These are phyloP conservation scores for Torulaspora delbrueckii DNA, from an alignment of 805 yeast genomes.

Conservation along the genomic window DNA sequence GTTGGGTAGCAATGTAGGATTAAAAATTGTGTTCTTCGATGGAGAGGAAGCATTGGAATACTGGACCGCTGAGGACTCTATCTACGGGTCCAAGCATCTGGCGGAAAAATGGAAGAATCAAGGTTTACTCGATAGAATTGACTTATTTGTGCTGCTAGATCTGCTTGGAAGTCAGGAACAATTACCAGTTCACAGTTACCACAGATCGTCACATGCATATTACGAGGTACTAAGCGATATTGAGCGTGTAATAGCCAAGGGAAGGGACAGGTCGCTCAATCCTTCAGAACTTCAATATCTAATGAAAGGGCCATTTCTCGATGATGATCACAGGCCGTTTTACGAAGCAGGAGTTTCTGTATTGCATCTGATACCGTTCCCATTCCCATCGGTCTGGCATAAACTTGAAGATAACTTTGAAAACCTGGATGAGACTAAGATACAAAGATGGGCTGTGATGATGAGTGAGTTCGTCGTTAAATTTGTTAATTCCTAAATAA, in stretches of 20 bases:
- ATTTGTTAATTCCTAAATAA: background rate
- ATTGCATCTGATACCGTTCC: conserved; percentile 49
- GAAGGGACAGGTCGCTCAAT: conserved; percentile 5
- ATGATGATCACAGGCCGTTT: conserved; percentile 57
- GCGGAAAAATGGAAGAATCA: conserved; percentile 38
- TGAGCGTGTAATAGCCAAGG: conserved; percentile 26
- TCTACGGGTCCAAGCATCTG: conserved; percentile 52
- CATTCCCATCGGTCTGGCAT: conserved; percentile 53
- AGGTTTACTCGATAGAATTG: conserved; percentile 35
- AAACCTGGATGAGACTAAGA: conserved; percentile 37
- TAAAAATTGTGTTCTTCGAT: conserved; percentile 51
- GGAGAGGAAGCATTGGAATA: conserved; percentile 56
- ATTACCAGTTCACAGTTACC: conserved; percentile 40
- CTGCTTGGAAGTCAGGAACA: conserved; percentile 41
- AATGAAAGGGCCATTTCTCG: conserved; percentile 15
- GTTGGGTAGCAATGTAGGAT: conserved; percentile 29
- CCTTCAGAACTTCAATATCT: conserved; percentile 14
- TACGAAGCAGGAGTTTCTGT: conserved; percentile 43
- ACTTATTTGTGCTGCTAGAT: conserved; percentile 46
- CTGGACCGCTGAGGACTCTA: conserved; percentile 51
- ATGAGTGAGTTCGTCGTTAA: conserved; percentile 37
- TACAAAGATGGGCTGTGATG: conserved; percentile 45
- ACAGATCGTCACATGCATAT: conserved; percentile 36
- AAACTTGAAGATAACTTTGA: conserved; percentile 44
- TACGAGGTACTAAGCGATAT: conserved; percentile 37